phyloP scores from a whole-genome alignment of 75 land plant genomes.

The Sequoiadendron giganteum region DNA sequence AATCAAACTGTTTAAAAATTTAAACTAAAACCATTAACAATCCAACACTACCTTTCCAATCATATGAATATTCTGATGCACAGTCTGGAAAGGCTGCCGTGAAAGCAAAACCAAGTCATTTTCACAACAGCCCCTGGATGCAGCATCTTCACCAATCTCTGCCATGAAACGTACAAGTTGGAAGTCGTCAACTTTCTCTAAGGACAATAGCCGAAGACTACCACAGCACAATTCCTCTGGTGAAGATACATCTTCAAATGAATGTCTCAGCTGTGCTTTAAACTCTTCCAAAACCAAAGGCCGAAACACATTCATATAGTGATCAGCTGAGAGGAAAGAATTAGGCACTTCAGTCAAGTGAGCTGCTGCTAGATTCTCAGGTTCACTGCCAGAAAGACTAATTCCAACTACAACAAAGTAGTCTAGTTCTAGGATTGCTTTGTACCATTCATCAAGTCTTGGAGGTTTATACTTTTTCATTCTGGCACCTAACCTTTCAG shows the following conservation, averaged over 20 bases:
- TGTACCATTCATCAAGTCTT: constrained; percentile 89
- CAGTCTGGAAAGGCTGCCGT: constrained; percentile 49
- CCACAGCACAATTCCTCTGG: constrained; percentile 65
- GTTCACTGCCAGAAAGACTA: constrained; percentile 31
- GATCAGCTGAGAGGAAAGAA: constrained; percentile 57
- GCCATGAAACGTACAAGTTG: constrained; percentile 66
- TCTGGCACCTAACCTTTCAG: constrained; percentile 26
- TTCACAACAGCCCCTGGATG: constrained; percentile 49
- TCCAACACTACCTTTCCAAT: constrained; percentile 75
- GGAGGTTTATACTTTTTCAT: constrained; percentile 60
- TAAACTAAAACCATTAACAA: neutral
- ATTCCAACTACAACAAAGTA: constrained; percentile 71
- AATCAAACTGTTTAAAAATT: neutral
- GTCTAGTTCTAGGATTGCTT: constrained; percentile 67
- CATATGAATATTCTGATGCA: constrained; percentile 59
- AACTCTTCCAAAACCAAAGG: constrained; percentile 96
- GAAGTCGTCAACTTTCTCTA: constrained; percentile 91
- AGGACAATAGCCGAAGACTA: constrained; percentile 57
- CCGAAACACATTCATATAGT: constrained; percentile 78
- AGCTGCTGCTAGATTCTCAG: constrained; percentile 18
- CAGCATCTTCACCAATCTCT: constrained; percentile 49
- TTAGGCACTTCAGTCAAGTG: constrained; percentile 69
- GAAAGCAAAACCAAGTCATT: constrained; percentile 90
- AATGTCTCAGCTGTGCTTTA: constrained; percentile 74
- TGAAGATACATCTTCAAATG: constrained; percentile 55